Evolutionary conservation across 371 early-diverging fungal species (phyloP).

Genomic region (Mortierella sp.): DNA sequence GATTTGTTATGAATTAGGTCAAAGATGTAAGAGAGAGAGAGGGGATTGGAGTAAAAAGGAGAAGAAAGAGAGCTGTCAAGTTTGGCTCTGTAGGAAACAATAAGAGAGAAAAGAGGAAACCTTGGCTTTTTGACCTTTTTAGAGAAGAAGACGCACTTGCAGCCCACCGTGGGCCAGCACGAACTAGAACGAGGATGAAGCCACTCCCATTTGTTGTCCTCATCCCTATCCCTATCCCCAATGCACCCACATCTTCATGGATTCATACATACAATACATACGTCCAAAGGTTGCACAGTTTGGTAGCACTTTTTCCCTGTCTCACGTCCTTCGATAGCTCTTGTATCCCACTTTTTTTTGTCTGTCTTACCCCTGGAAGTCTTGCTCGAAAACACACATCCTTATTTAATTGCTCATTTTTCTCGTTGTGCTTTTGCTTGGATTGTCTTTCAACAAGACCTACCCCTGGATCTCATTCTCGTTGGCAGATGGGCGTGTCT

Average conservation of each 20-base stretch:
- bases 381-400: background rate
- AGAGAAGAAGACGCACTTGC: background rate
- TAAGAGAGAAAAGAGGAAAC: background rate
- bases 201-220: background rate
- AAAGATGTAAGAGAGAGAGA: slow-evolving; percentile 2
- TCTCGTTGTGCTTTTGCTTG: background rate
- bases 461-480: background rate
- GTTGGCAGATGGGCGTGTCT: slow-evolving; percentile 6
- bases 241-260: background rate
- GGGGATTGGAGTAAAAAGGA: background rate
- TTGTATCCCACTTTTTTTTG: background rate
- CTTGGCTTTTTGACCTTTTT: background rate
- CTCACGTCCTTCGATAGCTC: background rate
- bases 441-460: background rate
- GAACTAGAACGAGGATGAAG: slow-evolving; percentile 8
- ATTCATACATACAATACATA: background rate
- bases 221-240: background rate
- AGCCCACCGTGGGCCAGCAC: slow-evolving; percentile 10
- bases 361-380: background rate
- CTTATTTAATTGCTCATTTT: background rate
- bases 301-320: background rate
- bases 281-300: background rate
- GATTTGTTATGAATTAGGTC: background rate
- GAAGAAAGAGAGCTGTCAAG: background rate
- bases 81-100: background rate